These are phyloP conservation scores for Hymenoscyphus scutula DNA, from an alignment of 2,329 filamentous ascomycete genomes.

Conservation along the genomic window DNA sequence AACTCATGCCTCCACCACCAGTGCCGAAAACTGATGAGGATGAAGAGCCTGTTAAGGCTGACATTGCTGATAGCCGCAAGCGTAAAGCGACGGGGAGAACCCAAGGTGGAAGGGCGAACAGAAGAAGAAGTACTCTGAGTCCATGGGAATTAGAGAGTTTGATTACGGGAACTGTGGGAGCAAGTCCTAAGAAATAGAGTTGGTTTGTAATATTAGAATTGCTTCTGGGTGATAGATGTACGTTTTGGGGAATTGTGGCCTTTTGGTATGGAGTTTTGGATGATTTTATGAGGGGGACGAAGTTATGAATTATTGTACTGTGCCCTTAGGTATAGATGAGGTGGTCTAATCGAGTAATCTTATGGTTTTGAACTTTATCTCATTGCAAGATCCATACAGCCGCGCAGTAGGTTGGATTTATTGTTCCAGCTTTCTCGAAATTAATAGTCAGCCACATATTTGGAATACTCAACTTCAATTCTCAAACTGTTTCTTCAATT, in stretches of 20 bases:
- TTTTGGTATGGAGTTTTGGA: not conserved
- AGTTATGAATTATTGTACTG: conserved; percentile 8
- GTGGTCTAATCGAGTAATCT: too few species aligned
- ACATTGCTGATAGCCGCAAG: conserved; percentile 28
- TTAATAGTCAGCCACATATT: too few species aligned
- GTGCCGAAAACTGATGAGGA: conserved; percentile 17
- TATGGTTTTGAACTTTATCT: too few species aligned
- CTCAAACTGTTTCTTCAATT: too few species aligned
- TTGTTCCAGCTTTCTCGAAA: too few species aligned
- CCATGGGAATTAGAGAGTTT: conserved; percentile 71
- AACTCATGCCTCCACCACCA: conserved; percentile 36
- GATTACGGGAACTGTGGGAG: conserved; percentile 43
- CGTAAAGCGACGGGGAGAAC: conserved; percentile 41
- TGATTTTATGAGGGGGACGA: conserved; percentile 2
- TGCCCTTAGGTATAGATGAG: too few species aligned
- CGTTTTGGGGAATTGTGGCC: not conserved
- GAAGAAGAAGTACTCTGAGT: conserved; percentile 71
- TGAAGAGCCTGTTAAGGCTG: conserved; percentile 13
- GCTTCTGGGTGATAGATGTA: not conserved
- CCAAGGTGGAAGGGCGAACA: conserved; percentile 47
- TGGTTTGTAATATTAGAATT: not conserved
- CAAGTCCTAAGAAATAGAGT: not conserved
- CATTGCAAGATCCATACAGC: too few species aligned
- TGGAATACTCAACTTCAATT: too few species aligned
- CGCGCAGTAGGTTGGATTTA: too few species aligned